A percentile compares a stretch with the other conserved stretches of the same genome.
Conservation (phyloP, 805 yeast genomes). For the Pachysolen tannophilus region DNA sequence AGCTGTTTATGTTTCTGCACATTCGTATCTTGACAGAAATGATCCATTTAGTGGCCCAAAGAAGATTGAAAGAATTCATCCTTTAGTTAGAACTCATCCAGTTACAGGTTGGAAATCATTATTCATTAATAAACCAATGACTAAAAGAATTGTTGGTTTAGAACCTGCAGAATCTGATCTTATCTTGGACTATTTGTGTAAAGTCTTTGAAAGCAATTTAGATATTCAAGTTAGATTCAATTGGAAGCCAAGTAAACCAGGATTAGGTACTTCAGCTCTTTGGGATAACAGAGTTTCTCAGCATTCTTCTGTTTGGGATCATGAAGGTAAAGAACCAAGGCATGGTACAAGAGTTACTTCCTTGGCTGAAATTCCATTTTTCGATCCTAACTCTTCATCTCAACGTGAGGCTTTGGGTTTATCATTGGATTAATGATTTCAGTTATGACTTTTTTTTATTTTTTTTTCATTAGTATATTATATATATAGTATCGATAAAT, state of each 20-base stretch:
- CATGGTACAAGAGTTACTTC: slow-evolving; percentile 50
- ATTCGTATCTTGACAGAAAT: slow-evolving; percentile 27
- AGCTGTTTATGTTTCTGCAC: slow-evolving; percentile 35
- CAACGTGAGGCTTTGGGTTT: slow-evolving; percentile 45
- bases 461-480: too few species aligned
- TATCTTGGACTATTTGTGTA: slow-evolving; percentile 37
- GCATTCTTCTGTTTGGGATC: slow-evolving; percentile 38
- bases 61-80: slow-evolving; percentile 49
- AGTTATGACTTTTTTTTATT: not conserved
- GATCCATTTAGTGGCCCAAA: slow-evolving; percentile 24
- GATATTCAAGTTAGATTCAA: slow-evolving; percentile 49
- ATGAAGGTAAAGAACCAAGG: slow-evolving; percentile 28
- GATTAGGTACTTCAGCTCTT: slow-evolving; percentile 36
- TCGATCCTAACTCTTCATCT: slow-evolving; percentile 39
- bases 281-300: slow-evolving; percentile 44
- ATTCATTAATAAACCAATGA: slow-evolving; percentile 44
- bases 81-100: slow-evolving; percentile 56
- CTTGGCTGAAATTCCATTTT: slow-evolving; percentile 46
- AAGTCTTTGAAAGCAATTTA: slow-evolving; percentile 39
- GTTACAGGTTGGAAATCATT: slow-evolving; percentile 57
- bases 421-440: too few species aligned
- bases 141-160: slow-evolving; percentile 43
- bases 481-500: not conserved
- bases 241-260: slow-evolving; percentile 34
- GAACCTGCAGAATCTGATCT: slow-evolving; percentile 41